phyloP scores from a whole-genome alignment of 177 flowering plant genomes.

The Tripterygium wilfordii region DNA sequence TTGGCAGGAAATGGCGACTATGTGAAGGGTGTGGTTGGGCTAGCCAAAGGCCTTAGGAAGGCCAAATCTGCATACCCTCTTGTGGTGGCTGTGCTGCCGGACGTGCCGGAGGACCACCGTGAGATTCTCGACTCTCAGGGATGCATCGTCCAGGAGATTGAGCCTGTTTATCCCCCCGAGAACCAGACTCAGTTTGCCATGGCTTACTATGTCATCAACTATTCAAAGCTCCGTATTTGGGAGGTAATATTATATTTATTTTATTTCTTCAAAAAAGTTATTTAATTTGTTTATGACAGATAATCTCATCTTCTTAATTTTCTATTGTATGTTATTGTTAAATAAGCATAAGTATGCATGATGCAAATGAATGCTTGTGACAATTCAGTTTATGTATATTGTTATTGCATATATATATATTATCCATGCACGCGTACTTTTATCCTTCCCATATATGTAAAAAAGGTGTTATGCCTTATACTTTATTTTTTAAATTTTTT shows the following conservation, averaged over 20 bases:
- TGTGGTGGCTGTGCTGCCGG: conserved; percentile 35
- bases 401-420: no score
- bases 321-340: no score
- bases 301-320: no score
- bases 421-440: no score
- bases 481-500: neutral
- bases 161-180: conserved; percentile 33
- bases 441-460: no score
- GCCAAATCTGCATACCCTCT: conserved; percentile 29
- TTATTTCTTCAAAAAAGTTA: neutral
- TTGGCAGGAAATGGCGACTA: conserved; percentile 40
- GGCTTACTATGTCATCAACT: conserved; percentile 44
- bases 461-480: no score
- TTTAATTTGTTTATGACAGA: no score
- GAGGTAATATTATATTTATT: conserved; percentile 16
- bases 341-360: no score
- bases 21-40: conserved; percentile 41
- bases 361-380: no score
- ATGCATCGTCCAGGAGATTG: conserved; percentile 33
- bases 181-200: conserved; percentile 33
- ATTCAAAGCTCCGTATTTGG: conserved; percentile 47
- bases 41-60: conserved; percentile 38
- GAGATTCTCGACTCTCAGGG: conserved; percentile 30
- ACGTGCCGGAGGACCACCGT: conserved; percentile 40
- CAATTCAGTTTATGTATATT: no score